Base-by-base conservation (phyloP, 768 basidiomycete species). In the Termitomyces sp. region DNA sequence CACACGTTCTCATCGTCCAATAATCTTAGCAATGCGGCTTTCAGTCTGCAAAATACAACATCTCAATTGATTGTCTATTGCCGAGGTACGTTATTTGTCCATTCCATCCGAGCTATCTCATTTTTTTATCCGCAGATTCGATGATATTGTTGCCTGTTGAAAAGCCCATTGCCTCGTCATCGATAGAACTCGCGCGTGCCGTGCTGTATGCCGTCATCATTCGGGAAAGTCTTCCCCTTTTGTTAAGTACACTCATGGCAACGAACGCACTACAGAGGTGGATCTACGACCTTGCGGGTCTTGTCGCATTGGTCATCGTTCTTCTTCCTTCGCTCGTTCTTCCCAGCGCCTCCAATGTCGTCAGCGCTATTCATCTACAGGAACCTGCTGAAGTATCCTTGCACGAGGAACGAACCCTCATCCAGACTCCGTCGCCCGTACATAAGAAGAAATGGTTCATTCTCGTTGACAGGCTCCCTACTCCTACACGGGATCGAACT, bases 401-500 rank as follows among this genome's bases (percentile, higher is more conserved):
- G 6, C 26, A 46, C 2, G 50, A 37, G 14, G 58, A 59, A 26
- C 17, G 3, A 10, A 59, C 58, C 9, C 54, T 59, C 6, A 24
- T 51, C 2, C 58, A 55, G 41, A 46, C 50, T 9, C 54, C 58
- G 3, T 55, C 54, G 30, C 45, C 50, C 5, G 55, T 32, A 5
- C 7, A 2, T 15, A 59, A 59, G 49, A 58, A 58, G 40, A 30
- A 51, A 22, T 52, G 32, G 50, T 2, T 59, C n/a, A 12, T 52
- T 12, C 22, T 51, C 19, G 54, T 42, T 4, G n/a, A 53, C 37
- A 47, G 22, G 11, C n/a, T 26, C 30, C 45, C 28, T 19, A 48
- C 58, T 9, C 58, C 58, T 15, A 14, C 49, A 30, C 37, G 34
- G 3, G 17, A 43, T 43, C 24, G 40, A 19, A 24, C 14, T n/a